Evolutionary conservation across 495 filamentous ascomycete species (phyloP), one percentile per base, ranked within the genome.

Genomic region (Parathielavia hyrcaniae): DNA sequence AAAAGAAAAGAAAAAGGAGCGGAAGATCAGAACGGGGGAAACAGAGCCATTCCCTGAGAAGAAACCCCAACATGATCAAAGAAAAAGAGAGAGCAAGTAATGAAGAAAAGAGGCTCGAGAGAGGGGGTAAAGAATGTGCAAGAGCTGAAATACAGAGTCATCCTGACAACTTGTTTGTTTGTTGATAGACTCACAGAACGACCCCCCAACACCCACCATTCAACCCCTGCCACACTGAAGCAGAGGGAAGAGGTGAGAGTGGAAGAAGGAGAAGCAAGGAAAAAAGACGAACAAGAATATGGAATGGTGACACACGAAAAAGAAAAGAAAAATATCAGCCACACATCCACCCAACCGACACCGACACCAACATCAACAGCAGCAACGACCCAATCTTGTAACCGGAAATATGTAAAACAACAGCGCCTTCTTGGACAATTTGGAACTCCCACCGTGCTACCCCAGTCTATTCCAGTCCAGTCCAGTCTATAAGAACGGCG

Each of bases 1-100:
- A 43, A 19, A 1, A 41, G 45, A 55, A 55, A 43, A 45, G 58
- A 32, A 44, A 9, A 50, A 46, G 52, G 50, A 60, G 59, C 26
- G 3, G 6, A 30, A n/a, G 26, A 45, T 6, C n/a, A 47, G 30
- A 17, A 34, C 10, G 9, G 35, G 16, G 6, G 16, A 30, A 12
- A 53, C 54, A 38, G 4, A 4, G 38, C 2, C 22, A 32, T n/a
- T n/a, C n/a, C n/a, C n/a, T n/a, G n/a, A n/a, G 17, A 46, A n/a
- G 32, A 22, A 3, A 45, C n/a, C n/a, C n/a, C n/a, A n/a, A n/a
- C n/a, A n/a, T n/a, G 22, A 43, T 12, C 13, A 3, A 39, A 39
- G 16, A 46, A 23, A 12, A 9, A 4, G n/a, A 48, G n/a, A 19
- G n/a, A n/a, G n/a, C n/a, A n/a, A n/a, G 19, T 20, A 19, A 8